Percentiles rank a stretch among this genome's conserved stretches.
These are phyloP conservation scores for Lichtheimia corymbifera DNA, from an alignment of 371 early-diverging fungal genomes.

Conservation along the genomic window DNA sequence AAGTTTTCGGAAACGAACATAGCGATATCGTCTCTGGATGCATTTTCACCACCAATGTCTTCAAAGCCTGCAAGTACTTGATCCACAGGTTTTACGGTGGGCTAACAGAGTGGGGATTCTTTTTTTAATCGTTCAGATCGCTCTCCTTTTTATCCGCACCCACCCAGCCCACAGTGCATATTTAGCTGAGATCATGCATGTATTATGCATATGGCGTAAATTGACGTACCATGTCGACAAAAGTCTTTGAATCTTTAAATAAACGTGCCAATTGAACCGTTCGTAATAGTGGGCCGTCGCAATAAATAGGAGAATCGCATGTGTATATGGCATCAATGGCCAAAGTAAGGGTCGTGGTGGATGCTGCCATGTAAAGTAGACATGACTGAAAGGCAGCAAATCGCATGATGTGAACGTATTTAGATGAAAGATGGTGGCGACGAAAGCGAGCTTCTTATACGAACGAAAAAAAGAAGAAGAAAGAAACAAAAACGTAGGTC, in stretches of 20 bases:
- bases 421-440: no score
- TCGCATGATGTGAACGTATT: no score
- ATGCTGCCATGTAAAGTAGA: no score
- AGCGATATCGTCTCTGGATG: conserved; percentile 42
- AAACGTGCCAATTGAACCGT: conserved; percentile 62
- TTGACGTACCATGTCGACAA: conserved; percentile 58
- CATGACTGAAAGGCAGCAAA: no score
- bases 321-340: not conserved
- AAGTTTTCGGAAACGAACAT: conserved; percentile 68
- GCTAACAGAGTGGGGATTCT: conserved; percentile 27
- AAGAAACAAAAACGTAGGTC: no score
- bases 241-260: conserved; percentile 73
- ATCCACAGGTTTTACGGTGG: conserved; percentile 56
- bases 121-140: not conserved
- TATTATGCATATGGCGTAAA: not conserved
- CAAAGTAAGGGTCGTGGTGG: not conserved
- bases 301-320: conserved; percentile 73
- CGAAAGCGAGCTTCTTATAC: no score
- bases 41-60: conserved; percentile 44
- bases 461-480: no score
- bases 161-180: no score
- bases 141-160: no score
- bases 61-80: conserved; percentile 59
- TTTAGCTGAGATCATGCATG: not conserved
- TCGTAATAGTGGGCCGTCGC: conserved; percentile 63